A percentile compares a stretch with the other conserved stretches of the same genome.
Conservation (phyloP, 495 filamentous ascomycete species). For the Penicillium diatomitis region DNA sequence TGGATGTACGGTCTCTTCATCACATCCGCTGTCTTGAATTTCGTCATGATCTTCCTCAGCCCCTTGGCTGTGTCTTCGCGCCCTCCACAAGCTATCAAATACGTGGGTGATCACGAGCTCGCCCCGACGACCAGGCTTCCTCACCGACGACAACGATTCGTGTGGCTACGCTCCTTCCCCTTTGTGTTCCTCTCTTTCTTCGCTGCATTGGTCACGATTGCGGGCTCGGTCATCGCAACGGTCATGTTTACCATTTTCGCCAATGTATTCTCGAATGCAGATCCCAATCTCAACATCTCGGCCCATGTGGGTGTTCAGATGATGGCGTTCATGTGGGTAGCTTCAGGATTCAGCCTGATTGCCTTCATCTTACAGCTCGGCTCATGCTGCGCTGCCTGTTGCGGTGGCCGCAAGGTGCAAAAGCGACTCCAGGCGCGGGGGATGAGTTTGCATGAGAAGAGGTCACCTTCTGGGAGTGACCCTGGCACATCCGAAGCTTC, state of each 20-base stretch:
- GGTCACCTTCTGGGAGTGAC: background rate
- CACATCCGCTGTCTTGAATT: constrained; percentile 53
- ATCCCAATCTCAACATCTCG: constrained; percentile 63
- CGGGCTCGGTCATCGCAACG: constrained; percentile 64
- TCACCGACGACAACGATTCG: constrained; percentile 39
- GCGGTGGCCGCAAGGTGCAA: constrained; percentile 33
- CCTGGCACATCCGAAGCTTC: background rate
- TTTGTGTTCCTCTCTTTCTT: constrained; percentile 53
- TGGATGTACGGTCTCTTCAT: constrained; percentile 91
- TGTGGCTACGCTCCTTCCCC: constrained; percentile 39
- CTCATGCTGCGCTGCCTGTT: constrained; percentile 54
- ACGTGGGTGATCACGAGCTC: constrained; percentile 10
- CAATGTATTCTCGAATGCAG: constrained; percentile 52
- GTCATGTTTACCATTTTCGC: constrained; percentile 74
- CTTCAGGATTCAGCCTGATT: constrained; percentile 52
- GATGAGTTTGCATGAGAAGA: constrained; percentile 14
- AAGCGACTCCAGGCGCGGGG: constrained; percentile 28
- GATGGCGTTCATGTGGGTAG: constrained; percentile 89
- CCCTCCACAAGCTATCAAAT: constrained; percentile 34
- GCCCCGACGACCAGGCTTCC: constrained; percentile 11
- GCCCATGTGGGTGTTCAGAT: constrained; percentile 62
- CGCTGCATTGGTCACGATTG: constrained; percentile 54
- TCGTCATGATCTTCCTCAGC: constrained; percentile 59
- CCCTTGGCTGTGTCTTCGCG: constrained; percentile 45
- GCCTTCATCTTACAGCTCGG: constrained; percentile 63